phyloP scores from a whole-genome alignment of 2,329 filamentous ascomycete species.

The Aspergillus sp. region DNA sequence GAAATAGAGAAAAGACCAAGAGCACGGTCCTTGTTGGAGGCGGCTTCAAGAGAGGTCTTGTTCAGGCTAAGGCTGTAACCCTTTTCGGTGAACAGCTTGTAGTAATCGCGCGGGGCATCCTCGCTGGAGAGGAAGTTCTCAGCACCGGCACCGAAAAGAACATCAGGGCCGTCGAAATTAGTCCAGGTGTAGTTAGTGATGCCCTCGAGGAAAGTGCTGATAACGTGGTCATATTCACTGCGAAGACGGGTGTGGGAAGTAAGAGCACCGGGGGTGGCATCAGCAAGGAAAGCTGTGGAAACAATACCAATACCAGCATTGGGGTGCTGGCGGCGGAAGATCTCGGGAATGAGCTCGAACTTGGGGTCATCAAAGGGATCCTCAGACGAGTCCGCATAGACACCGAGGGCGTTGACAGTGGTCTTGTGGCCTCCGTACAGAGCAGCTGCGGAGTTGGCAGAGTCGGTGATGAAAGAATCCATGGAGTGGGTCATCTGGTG shows the following conservation, averaged over 20 bases:
- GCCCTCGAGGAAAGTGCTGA: constrained; percentile 75
- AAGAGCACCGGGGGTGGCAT: constrained; percentile 78
- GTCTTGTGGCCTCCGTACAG: constrained; percentile 83
- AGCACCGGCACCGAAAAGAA: constrained; percentile 78
- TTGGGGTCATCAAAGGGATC: constrained; percentile 80
- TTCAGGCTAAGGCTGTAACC: constrained; percentile 73
- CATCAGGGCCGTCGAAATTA: constrained; percentile 70
- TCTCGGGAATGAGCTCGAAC: constrained; percentile 72
- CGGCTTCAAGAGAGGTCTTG: constrained; percentile 66
- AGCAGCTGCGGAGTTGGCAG: constrained; percentile 79
- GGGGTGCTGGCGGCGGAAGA: constrained; percentile 67
- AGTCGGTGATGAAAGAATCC: constrained; percentile 82
- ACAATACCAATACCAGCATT: constrained; percentile 65
- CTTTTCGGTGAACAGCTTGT: constrained; percentile 66
- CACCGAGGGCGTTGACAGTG: constrained; percentile 77
- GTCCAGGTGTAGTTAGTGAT: constrained; percentile 81
- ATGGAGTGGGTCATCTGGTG: constrained; percentile 90
- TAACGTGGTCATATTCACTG: constrained; percentile 66
- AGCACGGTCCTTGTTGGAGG: constrained; percentile 60
- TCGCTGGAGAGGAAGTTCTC: constrained; percentile 75
- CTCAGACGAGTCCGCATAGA: constrained; percentile 75
- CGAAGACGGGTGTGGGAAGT: constrained; percentile 72
- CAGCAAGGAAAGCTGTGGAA: constrained; percentile 71
- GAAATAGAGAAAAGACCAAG: constrained; percentile 75
- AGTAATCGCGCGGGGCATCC: constrained; percentile 58